Evolutionary conservation across 345 rosid species (phyloP), one percentile per base, ranked within the genome.

Genomic region (Bruguiera gymnorhiza): DNA sequence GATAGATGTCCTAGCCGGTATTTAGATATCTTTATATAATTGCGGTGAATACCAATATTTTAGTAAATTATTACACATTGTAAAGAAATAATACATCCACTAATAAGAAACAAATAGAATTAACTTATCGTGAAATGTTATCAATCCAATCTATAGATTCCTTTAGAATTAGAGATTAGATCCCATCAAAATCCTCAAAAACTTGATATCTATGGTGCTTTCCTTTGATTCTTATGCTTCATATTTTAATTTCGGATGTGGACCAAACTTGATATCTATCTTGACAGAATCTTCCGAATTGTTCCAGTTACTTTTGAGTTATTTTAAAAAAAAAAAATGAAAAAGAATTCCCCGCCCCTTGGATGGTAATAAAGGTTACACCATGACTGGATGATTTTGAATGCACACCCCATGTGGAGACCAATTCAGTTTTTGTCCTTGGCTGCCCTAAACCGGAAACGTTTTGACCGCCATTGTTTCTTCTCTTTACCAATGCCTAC

Each of bases 321-420:
- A 61, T 36, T 72, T 29, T 61, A 24, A 30, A 46, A 59, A 76
- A 50, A 5, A 10, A 34, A 61, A 30, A 34, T 7, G 7, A 34
- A 34, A 7, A 50, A 32, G 3, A 59, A 1, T 18, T 20, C 11
- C 32, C 24, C 43, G 34, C 27, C 55, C 20, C 27, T 58, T 54
- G 73, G 73, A 60, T 27, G 37, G 55, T 36, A 71, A 50, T 36
- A 65, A 56, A 43, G 65, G 60, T 57, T 50, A 39, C 24, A 19
- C 21, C 30, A 54, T 54, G 62, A 9, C n/a, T 37, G 15, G 6
- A 10, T 26, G 56, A 61, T 29, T 56, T 74, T 24, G 62, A 71
- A 70, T 63, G 72, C 76, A 36, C 77, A 64, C 75, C 78, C 82
- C 82, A 73, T 59, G 82, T 73, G 82, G 86, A 80, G 80, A 75